These are phyloP conservation scores for Kernera saxatilis DNA, from an alignment of 345 rosid species.

Conservation along the genomic window DNA sequence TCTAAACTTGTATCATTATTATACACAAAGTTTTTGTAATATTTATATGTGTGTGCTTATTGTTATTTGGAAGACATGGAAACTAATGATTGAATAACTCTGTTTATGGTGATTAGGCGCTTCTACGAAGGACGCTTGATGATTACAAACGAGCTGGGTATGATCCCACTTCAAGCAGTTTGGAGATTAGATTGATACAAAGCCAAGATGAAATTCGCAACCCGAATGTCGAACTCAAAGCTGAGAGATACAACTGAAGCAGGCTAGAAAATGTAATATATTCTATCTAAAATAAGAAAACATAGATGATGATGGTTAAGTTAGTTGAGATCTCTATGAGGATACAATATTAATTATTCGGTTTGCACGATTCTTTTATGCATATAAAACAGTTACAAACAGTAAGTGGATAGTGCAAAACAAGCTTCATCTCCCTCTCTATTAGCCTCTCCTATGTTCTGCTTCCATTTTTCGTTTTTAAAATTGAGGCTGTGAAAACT, in stretches of 20 bases:
- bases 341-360: neutral
- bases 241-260: slow-evolving; percentile 34
- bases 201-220: slow-evolving; percentile 85
- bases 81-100: slow-evolving; percentile 2
- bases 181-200: slow-evolving; percentile 89
- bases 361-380: slow-evolving; percentile 15
- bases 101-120: slow-evolving; percentile 41
- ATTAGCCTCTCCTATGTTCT: neutral
- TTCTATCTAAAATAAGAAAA: slow-evolving; percentile 7
- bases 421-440: no score
- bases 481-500: no score
- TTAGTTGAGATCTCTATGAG: slow-evolving; percentile 15
- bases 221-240: slow-evolving; percentile 51
- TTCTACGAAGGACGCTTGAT: slow-evolving; percentile 65
- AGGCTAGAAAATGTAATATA: slow-evolving; percentile 25
- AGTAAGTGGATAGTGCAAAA: neutral
- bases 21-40: neutral
- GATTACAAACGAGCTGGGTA: slow-evolving; percentile 62
- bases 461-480: neutral
- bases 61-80: neutral
- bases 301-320: slow-evolving; percentile 1
- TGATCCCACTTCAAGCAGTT: slow-evolving; percentile 65
- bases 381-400: slow-evolving; percentile 19
- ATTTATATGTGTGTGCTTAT: neutral
- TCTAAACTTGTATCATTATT: neutral